Evolutionary conservation across 768 basidiomycete genomes (phyloP), one percentile per base, ranked within the genome.

Genomic region (Phylloporus arenicola): DNA sequence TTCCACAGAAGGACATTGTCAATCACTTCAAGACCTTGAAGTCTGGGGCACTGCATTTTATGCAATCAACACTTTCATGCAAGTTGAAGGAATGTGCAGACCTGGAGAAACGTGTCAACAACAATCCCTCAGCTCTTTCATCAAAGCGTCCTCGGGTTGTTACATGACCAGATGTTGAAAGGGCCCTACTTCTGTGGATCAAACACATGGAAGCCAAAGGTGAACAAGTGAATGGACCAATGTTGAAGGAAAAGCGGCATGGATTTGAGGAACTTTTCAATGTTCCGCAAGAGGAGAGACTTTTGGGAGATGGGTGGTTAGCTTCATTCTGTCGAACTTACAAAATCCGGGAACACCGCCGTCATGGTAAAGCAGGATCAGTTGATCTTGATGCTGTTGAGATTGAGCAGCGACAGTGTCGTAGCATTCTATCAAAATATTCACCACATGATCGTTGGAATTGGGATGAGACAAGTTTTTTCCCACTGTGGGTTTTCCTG

Each of bases 141-240:
- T 50, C 51, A 30, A 71, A 72, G 50, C 48, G 60, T 0, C 56
- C 58, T 16, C 60, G 57, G 8, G 50, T 70, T 45, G 69, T 72
- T 3, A 70, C 65, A 22, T 19, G 53, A 7, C 72, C 69, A 6
- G 70, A 70, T 48, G 67, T 72, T 3, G 70, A 72, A 29, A 17
- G 29, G 5, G 68, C 67, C 0, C 57, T 73, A 1, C 20, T 56
- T 8, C 48, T 69, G 1, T 74, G 72, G 71, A 47, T 67, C 4
- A 44, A 60, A 45, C 50, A 64, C 30, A 65, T 68, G 63, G 63
- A 71, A 43, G 42, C 48, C 9, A 65, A 64, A 44, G 11, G 56
- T 2, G 59, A 64, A 35, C 38, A 44, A 6, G 55, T 66, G 6
- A 43, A n/a, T 20, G 52, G 55, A 3, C 40, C 45, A 20, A 50